phyloP scores from a whole-genome alignment of 2,329 filamentous ascomycete genomes.

The Botrytis tulipae region DNA sequence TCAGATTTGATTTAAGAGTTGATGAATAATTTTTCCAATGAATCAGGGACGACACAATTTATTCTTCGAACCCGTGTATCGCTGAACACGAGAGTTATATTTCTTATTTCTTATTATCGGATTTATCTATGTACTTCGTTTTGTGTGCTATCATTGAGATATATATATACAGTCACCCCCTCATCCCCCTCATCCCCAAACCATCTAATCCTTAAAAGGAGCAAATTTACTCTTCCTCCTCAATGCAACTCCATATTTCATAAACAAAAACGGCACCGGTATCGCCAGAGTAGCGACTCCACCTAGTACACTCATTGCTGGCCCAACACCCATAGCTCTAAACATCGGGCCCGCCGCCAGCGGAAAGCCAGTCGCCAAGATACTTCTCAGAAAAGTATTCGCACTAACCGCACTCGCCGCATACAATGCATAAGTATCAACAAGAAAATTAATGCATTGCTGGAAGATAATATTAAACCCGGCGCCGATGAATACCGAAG shows the following conservation, averaged over 20 bases:
- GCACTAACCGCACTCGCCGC: constrained; percentile 48
- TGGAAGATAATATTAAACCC: constrained; percentile 39
- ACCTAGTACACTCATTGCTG: constrained; percentile 62
- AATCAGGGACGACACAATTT: neutral
- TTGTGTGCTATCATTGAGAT: neutral
- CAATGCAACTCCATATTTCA: constrained; percentile 40
- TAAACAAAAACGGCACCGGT: constrained; percentile 58
- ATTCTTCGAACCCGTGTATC: neutral
- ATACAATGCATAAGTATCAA: constrained; percentile 48
- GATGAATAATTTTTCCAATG: neutral
- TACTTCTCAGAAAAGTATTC: constrained; percentile 46
- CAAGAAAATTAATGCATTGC: constrained; percentile 38
- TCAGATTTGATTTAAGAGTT: neutral
- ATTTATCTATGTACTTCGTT: too few relatives aligned
- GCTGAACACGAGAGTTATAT: neutral
- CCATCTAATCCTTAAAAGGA: constrained; percentile 30
- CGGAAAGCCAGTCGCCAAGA: constrained; percentile 47
- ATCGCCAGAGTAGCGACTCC: constrained; percentile 53
- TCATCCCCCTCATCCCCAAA: neutral
- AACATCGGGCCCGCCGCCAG: constrained; percentile 52
- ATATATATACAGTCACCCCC: neutral
- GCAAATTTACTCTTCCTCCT: constrained; percentile 47
- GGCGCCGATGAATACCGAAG: constrained; percentile 31
- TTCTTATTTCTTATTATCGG: too few relatives aligned
- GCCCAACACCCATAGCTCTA: constrained; percentile 61